phyloP scores from a whole-genome alignment of 148 eudicot genomes.

The Cornus controversa region DNA sequence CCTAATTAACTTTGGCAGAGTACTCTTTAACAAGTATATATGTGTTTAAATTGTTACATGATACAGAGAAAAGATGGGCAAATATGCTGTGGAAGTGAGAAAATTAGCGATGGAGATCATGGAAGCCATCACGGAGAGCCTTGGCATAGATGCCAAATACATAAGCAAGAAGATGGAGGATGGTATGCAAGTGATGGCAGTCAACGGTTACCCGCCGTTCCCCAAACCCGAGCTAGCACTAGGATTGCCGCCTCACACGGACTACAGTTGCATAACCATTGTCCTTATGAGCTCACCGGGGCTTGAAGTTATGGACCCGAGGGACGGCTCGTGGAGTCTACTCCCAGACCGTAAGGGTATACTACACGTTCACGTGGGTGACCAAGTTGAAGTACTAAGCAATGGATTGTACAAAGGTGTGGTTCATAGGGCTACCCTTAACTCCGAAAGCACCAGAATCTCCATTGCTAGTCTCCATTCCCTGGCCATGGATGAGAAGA shows the following conservation, averaged over 20 bases:
- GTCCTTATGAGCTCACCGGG: slow-evolving; percentile 45
- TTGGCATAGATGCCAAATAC: slow-evolving; percentile 40
- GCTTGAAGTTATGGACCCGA: slow-evolving; percentile 39
- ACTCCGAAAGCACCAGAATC: slow-evolving; percentile 36
- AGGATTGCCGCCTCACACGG: slow-evolving; percentile 66
- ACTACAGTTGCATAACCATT: slow-evolving; percentile 52
- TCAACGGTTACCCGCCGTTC: slow-evolving; percentile 58
- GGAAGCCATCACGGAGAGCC: slow-evolving; percentile 49
- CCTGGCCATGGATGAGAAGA: slow-evolving; percentile 53
- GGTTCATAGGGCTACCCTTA: slow-evolving; percentile 47
- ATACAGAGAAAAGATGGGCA: slow-evolving; percentile 52
- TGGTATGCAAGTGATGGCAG: slow-evolving; percentile 58
- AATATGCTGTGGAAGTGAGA: slow-evolving; percentile 27
- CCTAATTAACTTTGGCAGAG: no score
- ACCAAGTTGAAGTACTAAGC: slow-evolving; percentile 62
- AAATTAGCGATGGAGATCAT: slow-evolving; percentile 33
- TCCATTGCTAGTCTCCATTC: slow-evolving; percentile 68
- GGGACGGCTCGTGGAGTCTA: slow-evolving; percentile 36
- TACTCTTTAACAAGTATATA: no score
- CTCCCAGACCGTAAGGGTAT: slow-evolving; percentile 42
- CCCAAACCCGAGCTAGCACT: slow-evolving; percentile 48
- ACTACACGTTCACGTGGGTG: slow-evolving; percentile 53
- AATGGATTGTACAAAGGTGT: slow-evolving; percentile 65
- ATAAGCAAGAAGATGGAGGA: slow-evolving; percentile 23
- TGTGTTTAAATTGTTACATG: background rate